These are phyloP conservation scores for Metarhizium sp. DNA, from an alignment of 2,329 filamentous ascomycete genomes.

Conservation along the genomic window DNA sequence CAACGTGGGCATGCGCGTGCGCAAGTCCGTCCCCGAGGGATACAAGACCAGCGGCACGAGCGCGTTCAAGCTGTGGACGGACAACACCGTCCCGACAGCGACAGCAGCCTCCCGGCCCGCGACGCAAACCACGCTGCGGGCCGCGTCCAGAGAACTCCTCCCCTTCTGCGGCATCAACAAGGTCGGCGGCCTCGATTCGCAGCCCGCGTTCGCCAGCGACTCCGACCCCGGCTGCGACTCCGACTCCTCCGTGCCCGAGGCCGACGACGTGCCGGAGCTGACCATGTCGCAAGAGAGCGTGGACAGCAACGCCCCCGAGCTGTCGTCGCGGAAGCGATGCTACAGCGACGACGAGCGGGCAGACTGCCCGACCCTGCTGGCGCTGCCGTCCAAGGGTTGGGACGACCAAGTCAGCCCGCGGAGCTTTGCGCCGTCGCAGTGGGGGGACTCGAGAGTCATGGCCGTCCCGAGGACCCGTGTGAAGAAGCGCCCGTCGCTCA, in stretches of 20 bases:
- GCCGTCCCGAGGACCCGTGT: conserved; percentile 34
- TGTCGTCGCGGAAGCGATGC: conserved; percentile 35
- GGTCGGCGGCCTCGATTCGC: conserved; percentile 57
- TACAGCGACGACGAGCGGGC: conserved; percentile 34
- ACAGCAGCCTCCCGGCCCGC: neutral
- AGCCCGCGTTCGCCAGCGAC: conserved; percentile 32
- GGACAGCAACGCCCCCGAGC: conserved; percentile 22
- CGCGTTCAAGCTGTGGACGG: conserved; percentile 42
- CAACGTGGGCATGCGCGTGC: conserved; percentile 85
- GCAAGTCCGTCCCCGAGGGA: conserved; percentile 86
- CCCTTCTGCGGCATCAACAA: conserved; percentile 78
- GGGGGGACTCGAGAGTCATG: conserved; percentile 33
- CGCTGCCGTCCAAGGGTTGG: conserved; percentile 13
- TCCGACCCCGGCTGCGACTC: conserved; percentile 16
- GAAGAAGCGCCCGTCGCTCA: conserved; percentile 14
- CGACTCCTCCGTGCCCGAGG: conserved; percentile 16
- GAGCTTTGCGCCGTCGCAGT: conserved; percentile 26
- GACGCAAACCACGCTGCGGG: conserved; percentile 12
- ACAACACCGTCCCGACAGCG: conserved; percentile 14
- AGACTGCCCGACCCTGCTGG: conserved; percentile 6
- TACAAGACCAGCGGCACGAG: conserved; percentile 64
- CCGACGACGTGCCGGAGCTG: conserved; percentile 36
- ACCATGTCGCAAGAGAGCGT: conserved; percentile 48
- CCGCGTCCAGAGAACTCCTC: conserved; percentile 50
- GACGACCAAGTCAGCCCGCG: conserved; percentile 31